Evolutionary conservation across 73 alveolate species (phyloP), one percentile per base, ranked within the genome.

Genomic region (Paramecium sonneborni): DNA sequence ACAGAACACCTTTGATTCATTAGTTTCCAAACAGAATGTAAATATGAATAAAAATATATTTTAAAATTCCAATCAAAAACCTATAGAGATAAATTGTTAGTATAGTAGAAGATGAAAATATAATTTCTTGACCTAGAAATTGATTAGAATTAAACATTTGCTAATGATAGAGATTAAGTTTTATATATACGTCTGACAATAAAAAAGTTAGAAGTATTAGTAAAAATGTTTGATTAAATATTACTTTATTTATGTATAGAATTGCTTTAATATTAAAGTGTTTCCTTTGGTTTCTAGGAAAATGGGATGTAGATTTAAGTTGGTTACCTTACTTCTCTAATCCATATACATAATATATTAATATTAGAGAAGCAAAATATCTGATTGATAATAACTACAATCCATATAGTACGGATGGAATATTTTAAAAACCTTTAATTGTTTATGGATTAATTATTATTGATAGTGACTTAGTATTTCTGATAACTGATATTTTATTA

Each of bases 271-370:
- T 41, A 41, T 41, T 41, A 41, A 41, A 41, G 57, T 41, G 57
- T 41, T 7, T 11, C 11, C 57, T 41, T 11, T 41, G 11, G 7
- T 11, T 41, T 8, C 11, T 8, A 8, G 57, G 57, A 41, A 41
- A 41, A 41, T 41, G 57, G 57, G 57, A 41, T 41, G 11, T 11
- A 41, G 85, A 68, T 20, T 6, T 24, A 8, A 10, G 52, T 10
- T 68, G 85, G 85, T 18, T 68, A 68, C 85, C 85, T 5, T 68
- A 10, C 85, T 23, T 68, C 23, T 7, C 85, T 7, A 68, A 41
- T 7, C 21, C 12, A 6, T 68, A 68, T 28, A 24, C 15, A 5
- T 6, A 18, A 6, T 28, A 68, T 6, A 10, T 6, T 15, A 68
- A 68, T 24, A 28, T 68, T 18, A 7, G 5, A 18, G 85, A 68